Evolutionary conservation across 768 basidiomycete species (phyloP).

Genomic region (Boletus rubropictus): DNA sequence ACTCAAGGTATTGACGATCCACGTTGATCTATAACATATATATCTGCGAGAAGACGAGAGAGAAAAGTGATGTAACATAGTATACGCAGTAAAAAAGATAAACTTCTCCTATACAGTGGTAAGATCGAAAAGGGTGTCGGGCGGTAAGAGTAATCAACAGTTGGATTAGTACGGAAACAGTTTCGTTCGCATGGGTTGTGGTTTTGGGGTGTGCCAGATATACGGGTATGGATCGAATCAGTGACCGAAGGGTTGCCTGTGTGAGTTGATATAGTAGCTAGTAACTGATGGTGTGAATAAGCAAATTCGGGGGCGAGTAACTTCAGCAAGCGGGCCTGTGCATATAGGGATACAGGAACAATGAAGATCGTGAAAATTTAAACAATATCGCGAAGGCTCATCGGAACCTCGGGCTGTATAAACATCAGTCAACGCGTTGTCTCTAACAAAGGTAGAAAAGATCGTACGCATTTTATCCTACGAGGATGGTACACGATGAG

Average conservation of each 20-base stretch:
- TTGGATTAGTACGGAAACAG: conserved; percentile 57
- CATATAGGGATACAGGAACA: conserved; percentile 81
- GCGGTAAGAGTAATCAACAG: conserved; percentile 35
- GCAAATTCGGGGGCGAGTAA: conserved; percentile 28
- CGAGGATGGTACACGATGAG: conserved; percentile 12
- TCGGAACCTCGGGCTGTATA: conserved; percentile 85
- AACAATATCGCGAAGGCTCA: conserved; percentile 85
- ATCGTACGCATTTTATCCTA: conserved; percentile 86
- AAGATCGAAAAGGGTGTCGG: conserved; percentile 33
- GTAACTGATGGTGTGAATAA: conserved; percentile 36
- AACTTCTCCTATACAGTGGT: conserved; percentile 65
- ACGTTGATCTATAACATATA: conserved; percentile 43
- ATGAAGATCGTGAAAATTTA: conserved; percentile 44
- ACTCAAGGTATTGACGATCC: conserved; percentile 69
- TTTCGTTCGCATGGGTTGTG: conserved; percentile 33
- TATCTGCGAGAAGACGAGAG: conserved; percentile 20
- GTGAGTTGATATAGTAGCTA: conserved; percentile 47
- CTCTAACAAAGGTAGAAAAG: neutral
- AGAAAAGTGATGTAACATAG: conserved; percentile 22
- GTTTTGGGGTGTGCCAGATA: conserved; percentile 41
- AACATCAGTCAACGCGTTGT: conserved; percentile 20
- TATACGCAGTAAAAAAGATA: conserved; percentile 18
- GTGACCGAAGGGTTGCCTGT: conserved; percentile 32
- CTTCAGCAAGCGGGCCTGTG: conserved; percentile 39
- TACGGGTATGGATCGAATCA: conserved; percentile 64